These are phyloP conservation scores for Telopea speciosissima DNA, from an alignment of 177 flowering plant species.

Conservation along the genomic window DNA sequence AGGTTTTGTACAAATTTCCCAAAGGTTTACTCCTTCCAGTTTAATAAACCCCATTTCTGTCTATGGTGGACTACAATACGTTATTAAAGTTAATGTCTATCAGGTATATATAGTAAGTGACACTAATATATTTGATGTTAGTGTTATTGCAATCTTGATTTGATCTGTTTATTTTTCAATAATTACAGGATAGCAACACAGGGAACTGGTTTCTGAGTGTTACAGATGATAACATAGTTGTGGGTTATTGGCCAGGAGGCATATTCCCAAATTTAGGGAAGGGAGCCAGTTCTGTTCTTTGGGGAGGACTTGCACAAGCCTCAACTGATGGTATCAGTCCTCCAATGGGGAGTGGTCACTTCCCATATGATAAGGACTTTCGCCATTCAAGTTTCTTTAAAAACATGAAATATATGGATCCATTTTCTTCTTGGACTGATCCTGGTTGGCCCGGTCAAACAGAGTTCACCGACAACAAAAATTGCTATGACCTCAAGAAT, in stretches of 20 bases:
- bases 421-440: neutral
- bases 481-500: neutral
- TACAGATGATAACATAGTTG: no score
- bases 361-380: conserved; percentile 2
- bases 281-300: neutral
- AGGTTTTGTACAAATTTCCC: conserved; percentile 5
- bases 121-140: no score
- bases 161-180: no score
- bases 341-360: conserved; percentile 8
- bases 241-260: conserved; percentile 9
- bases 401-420: neutral
- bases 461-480: neutral
- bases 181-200: no score
- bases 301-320: conserved; percentile 4
- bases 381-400: conserved; percentile 1
- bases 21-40: neutral
- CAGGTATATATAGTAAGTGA: no score
- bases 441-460: neutral
- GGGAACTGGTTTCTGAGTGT: no score
- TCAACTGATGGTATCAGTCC: neutral
- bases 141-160: no score
- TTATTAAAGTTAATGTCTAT: neutral
- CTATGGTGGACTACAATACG: neutral
- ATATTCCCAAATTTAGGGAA: conserved; percentile 1
- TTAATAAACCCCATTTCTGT: neutral